Percentiles rank a stretch among this genome's conserved stretches.
phyloP scores from a whole-genome alignment of 1,139 yeast genomes.

The Protomyces macrosporus region DNA sequence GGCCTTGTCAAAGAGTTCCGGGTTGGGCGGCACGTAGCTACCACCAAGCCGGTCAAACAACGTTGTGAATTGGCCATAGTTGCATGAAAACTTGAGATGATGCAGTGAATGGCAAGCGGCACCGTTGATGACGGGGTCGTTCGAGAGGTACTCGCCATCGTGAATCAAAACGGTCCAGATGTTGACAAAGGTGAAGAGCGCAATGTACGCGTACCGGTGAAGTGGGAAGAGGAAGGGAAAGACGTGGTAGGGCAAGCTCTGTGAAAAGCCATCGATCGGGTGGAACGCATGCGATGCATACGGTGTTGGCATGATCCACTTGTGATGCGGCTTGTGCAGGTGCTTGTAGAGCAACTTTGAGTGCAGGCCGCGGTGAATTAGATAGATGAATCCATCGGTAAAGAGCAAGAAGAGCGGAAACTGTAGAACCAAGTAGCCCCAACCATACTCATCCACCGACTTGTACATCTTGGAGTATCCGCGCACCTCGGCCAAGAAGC shows the following conservation, averaged over 20 bases:
- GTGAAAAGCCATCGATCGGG: conserved; percentile 82
- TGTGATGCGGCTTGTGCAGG: conserved; percentile 97
- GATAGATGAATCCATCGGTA: conserved; percentile 87
- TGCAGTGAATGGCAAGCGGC: conserved; percentile 98
- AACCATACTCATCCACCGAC: conserved; percentile 60
- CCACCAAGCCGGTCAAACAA: conserved; percentile 96
- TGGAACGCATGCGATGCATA: conserved; percentile 98
- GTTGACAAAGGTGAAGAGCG: conserved; percentile 82
- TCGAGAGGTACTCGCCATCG: conserved; percentile 91
- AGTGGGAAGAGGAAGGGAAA: conserved; percentile 82
- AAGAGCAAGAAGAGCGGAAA: conserved; percentile 76
- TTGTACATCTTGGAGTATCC: conserved; percentile 79
- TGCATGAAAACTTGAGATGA: conserved; percentile 92
- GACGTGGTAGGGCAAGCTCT: conserved; percentile 77
- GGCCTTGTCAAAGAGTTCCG: conserved; percentile 67
- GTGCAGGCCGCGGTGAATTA: conserved; percentile 87
- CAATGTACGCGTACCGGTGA: conserved; percentile 75
- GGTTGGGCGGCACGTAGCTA: conserved; percentile 87
- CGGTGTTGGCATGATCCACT: conserved; percentile 98
- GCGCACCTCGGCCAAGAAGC: conserved; percentile 74
- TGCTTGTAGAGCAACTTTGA: conserved; percentile 81
- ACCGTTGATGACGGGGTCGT: conserved; percentile 91
- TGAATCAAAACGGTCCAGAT: conserved; percentile 99
- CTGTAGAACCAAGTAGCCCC: conserved; percentile 60
- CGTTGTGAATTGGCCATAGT: conserved; percentile 96